These are phyloP conservation scores for Teratosphaeriaceae sp. DNA, from an alignment of 2,329 filamentous ascomycete genomes.

Conservation along the genomic window DNA sequence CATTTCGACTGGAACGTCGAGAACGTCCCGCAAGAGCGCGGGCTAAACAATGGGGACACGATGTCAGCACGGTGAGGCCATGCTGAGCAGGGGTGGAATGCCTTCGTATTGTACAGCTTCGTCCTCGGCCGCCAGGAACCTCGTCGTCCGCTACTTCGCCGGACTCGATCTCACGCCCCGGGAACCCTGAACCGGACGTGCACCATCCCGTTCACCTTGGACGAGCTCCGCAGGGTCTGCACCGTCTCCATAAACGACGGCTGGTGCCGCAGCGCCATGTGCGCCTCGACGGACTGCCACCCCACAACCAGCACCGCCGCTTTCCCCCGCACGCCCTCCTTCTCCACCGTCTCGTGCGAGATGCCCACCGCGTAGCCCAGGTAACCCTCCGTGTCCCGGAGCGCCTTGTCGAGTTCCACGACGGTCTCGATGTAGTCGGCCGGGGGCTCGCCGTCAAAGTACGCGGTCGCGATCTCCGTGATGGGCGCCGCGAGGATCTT, in stretches of 20 bases:
- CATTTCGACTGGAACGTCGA: no score
- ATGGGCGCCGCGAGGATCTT: conserved; percentile 35
- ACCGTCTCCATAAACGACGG: conserved; percentile 39
- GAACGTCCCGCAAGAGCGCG: no score
- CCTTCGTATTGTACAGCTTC: no score
- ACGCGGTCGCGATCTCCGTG: conserved; percentile 41
- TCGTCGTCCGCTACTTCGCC: no score
- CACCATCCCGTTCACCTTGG: conserved; percentile 9
- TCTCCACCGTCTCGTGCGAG: conserved; percentile 24
- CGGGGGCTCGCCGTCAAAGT: conserved; percentile 34
- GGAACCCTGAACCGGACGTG: no score
- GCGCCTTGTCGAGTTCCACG: conserved; percentile 31
- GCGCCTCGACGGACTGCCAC: conserved; percentile 46
- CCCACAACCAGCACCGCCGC: conserved; percentile 41
- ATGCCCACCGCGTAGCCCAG: conserved; percentile 16
- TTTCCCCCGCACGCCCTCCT: conserved; percentile 33
- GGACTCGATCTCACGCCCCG: no score
- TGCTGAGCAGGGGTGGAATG: no score
- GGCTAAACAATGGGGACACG: no score
- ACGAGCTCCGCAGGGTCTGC: conserved; percentile 3
- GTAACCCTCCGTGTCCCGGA: conserved; percentile 25
- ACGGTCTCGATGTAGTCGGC: conserved; percentile 29
- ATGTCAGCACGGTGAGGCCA: no score
- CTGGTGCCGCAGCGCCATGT: conserved; percentile 41
- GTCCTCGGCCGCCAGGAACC: no score